These are phyloP conservation scores for Fraxinus albicans DNA, from an alignment of 305 asterid species.

Conservation along the genomic window DNA sequence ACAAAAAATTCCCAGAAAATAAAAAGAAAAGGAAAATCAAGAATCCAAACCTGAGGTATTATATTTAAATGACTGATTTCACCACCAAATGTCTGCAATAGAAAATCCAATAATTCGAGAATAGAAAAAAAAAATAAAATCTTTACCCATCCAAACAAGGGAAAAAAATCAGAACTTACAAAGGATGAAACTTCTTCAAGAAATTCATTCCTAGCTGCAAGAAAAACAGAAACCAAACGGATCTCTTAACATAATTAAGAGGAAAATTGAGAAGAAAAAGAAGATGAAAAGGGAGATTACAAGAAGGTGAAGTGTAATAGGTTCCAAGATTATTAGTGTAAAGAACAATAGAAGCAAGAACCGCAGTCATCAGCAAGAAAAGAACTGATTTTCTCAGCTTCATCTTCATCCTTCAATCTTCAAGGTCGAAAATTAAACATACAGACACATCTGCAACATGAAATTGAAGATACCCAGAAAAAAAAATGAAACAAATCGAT, in stretches of 20 bases:
- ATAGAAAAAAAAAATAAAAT: not conserved
- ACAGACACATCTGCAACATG: not conserved
- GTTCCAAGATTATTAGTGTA: constrained; percentile 37
- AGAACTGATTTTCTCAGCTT: constrained; percentile 32
- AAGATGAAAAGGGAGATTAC: constrained; percentile 30
- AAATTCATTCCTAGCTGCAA: constrained; percentile 60
- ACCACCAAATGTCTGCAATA: constrained; percentile 37
- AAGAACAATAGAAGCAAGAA: constrained; percentile 24
- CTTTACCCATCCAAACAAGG: not conserved
- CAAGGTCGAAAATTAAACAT: not conserved
- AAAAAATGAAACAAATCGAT: not conserved
- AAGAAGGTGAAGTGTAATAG: constrained; percentile 51
- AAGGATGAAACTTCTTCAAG: constrained; percentile 62
- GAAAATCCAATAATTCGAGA: not conserved
- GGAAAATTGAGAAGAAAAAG: not conserved
- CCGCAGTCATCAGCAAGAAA: constrained; percentile 48
- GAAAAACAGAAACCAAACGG: constrained; percentile 9
- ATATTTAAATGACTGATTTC: constrained; percentile 41
- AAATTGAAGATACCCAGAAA: not conserved
- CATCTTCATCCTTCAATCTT: not conserved
- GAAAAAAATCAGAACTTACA: constrained; percentile 45
- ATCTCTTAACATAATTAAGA: not conserved
- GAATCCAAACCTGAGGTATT: constrained; percentile 40
- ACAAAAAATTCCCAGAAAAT: not conserved
- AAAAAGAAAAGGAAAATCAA: not conserved